Evolutionary conservation across 2,329 filamentous ascomycete species (phyloP).

Genomic region (Plenodomus lindquistii): DNA sequence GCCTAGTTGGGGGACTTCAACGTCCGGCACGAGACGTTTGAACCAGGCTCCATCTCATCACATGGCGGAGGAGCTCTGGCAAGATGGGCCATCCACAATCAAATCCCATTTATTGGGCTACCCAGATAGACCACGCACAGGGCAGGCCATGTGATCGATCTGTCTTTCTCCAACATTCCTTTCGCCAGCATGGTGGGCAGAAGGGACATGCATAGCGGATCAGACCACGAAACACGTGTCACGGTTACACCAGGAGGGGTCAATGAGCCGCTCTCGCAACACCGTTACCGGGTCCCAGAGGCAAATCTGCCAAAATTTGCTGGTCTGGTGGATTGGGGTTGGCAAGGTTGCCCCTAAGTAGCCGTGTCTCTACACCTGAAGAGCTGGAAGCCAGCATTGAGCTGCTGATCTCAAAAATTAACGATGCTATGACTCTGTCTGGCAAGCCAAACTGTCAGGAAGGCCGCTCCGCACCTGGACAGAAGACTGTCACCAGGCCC

Average conservation of each 20-base stretch:
- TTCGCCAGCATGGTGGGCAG: background rate
- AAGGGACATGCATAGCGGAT: constrained; percentile 2
- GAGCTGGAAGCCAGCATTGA: too few relatives aligned
- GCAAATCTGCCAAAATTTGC: background rate
- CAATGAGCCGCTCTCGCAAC: background rate
- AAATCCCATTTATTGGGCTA: background rate
- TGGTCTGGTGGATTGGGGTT: background rate
- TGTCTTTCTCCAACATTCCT: constrained; percentile 7
- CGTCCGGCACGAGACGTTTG: background rate
- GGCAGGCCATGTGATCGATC: constrained; percentile 3
- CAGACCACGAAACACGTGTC: constrained; percentile 6
- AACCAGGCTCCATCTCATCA: background rate
- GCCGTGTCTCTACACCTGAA: background rate
- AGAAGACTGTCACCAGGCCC: background rate
- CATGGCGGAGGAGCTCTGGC: background rate
- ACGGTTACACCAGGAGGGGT: background rate
- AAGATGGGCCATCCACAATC: constrained; percentile 17
- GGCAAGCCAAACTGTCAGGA: background rate
- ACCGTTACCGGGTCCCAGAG: background rate
- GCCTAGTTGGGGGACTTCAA: constrained; percentile 1
- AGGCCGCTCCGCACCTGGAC: background rate
- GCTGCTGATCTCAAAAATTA: too few relatives aligned
- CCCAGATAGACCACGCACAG: constrained; percentile 1
- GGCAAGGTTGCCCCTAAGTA: background rate
- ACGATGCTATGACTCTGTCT: too few relatives aligned